phyloP scores from a whole-genome alignment of 345 rosid genomes.

The Turritis glabra region DNA sequence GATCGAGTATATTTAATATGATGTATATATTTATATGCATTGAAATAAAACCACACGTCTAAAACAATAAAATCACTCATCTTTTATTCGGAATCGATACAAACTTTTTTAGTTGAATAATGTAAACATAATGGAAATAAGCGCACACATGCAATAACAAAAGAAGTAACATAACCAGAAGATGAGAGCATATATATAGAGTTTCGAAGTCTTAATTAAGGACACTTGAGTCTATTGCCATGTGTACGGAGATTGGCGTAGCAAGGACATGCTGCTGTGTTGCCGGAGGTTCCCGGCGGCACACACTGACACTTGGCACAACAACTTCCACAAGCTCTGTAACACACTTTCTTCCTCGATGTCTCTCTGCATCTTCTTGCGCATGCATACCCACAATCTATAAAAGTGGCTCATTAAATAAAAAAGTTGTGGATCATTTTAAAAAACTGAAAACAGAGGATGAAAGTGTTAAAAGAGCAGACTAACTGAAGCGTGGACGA shows the following conservation, averaged over 20 bases:
- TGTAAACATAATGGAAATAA: slow-evolving; percentile 3
- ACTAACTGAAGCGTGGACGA: slow-evolving; percentile 32
- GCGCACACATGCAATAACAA: slow-evolving; percentile 22
- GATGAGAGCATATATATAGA: neutral
- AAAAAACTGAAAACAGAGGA: neutral
- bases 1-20: neutral
- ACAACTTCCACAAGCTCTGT: slow-evolving; percentile 67
- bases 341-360: slow-evolving; percentile 54
- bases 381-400: slow-evolving; percentile 55
- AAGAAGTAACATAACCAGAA: slow-evolving; percentile 5
- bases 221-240: slow-evolving; percentile 61
- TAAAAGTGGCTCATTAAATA: neutral
- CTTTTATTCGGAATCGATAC: slow-evolving; percentile 31
- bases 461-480: neutral
- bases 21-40: neutral
- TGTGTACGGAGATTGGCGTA: slow-evolving; percentile 53
- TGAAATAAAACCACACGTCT: neutral
- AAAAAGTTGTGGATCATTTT: neutral
- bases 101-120: neutral
- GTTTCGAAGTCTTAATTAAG: slow-evolving; percentile 41
- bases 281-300: slow-evolving; percentile 64
- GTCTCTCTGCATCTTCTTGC: slow-evolving; percentile 56
- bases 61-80: slow-evolving; percentile 18
- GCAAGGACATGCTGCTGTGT: slow-evolving; percentile 56
- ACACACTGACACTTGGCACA: slow-evolving; percentile 67